Percentiles rank a stretch among this genome's conserved stretches.
Evolutionary conservation across 305 asterid species (phyloP).

Genomic region (Vinca major): DNA sequence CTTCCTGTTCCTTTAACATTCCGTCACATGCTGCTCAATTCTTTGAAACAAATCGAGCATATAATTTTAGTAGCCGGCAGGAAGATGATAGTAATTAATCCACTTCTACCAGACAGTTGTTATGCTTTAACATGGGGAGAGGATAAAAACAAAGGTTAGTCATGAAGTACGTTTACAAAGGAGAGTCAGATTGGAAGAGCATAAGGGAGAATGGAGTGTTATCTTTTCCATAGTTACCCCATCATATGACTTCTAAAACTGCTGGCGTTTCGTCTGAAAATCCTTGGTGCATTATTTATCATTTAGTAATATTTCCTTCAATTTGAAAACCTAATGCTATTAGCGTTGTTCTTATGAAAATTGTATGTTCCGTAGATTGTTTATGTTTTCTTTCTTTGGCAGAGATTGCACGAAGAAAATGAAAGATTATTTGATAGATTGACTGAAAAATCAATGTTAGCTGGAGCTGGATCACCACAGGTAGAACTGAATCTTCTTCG

Average conservation of each 20-base stretch:
- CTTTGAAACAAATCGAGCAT: not conserved
- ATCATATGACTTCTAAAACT: not conserved
- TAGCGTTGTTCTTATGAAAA: not conserved
- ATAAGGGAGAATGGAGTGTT: no score
- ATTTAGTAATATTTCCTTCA: not conserved
- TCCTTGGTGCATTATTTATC: not conserved
- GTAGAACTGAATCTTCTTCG: constrained; percentile 22
- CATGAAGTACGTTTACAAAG: not conserved
- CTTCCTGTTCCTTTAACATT: not conserved
- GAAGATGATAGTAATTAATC: not conserved
- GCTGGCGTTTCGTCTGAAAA: not conserved
- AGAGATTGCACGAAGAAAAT: constrained; percentile 98
- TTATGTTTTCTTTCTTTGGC: constrained; percentile 18
- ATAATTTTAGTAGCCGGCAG: not conserved
- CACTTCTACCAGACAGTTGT: not conserved
- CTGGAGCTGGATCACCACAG: constrained; percentile 88
- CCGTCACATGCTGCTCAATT: not conserved
- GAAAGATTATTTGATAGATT: constrained; percentile 91
- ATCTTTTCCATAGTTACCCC: not conserved
- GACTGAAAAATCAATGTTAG: constrained; percentile 75
- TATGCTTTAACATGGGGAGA: not conserved
- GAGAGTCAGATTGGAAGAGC: not conserved
- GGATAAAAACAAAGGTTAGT: not conserved
- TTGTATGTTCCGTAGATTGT: not conserved
- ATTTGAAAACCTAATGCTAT: not conserved